Evolutionary conservation across 176 grass and related monocot species (phyloP).

Genomic region (Cenchrus fungigraminus): DNA sequence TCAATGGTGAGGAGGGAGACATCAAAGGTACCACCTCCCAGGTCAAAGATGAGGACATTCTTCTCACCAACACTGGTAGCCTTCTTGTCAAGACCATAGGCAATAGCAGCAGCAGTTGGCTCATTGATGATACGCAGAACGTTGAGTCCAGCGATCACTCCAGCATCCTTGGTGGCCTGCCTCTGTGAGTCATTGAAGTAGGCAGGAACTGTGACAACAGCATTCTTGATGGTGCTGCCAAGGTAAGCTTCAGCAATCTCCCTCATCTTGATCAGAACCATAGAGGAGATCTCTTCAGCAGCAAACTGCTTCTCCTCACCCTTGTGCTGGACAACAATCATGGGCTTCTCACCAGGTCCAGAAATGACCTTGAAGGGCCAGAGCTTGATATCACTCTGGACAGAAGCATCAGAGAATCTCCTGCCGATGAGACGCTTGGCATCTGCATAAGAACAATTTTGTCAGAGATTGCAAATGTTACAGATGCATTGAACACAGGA

Average conservation of each 20-base stretch:
- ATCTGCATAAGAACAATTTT: slow-evolving; percentile 32
- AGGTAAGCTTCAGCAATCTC: slow-evolving; percentile 68
- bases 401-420: slow-evolving; percentile 52
- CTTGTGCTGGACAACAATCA: slow-evolving; percentile 70
- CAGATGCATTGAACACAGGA: no score
- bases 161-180: slow-evolving; percentile 70
- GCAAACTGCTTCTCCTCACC: slow-evolving; percentile 73
- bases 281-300: slow-evolving; percentile 59
- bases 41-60: slow-evolving; percentile 72
- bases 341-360: slow-evolving; percentile 63
- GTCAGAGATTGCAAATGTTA: not conserved
- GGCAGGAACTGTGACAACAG: slow-evolving; percentile 61
- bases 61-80: slow-evolving; percentile 55
- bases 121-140: slow-evolving; percentile 67
- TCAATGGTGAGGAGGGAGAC: slow-evolving; percentile 65
- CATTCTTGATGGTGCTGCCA: slow-evolving; percentile 55
- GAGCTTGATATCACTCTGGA: slow-evolving; percentile 60
- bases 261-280: slow-evolving; percentile 69
- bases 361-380: slow-evolving; percentile 70
- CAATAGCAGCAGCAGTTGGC: slow-evolving; percentile 54
- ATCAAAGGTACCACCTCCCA: slow-evolving; percentile 69
- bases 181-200: slow-evolving; percentile 66
- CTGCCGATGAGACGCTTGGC: slow-evolving; percentile 66
- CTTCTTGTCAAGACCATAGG: slow-evolving; percentile 70
- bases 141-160: slow-evolving; percentile 67